Percentiles rank a stretch among this genome's conserved stretches.
Evolutionary conservation across 805 yeast species (phyloP).

Genomic region (Pichia phayaonensis): DNA sequence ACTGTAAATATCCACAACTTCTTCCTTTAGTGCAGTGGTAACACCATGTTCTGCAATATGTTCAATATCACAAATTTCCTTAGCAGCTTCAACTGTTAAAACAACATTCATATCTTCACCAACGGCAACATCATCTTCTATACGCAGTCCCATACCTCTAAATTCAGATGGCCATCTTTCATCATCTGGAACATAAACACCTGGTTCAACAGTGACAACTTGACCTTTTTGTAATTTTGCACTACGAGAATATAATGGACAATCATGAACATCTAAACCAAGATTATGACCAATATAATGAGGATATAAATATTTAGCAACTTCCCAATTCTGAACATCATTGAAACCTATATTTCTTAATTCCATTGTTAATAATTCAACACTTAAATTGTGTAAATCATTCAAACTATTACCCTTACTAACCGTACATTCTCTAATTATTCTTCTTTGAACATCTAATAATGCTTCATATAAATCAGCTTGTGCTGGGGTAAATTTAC

Average conservation of each 20-base stretch:
- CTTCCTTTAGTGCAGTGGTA: constrained; percentile 38
- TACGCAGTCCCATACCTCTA: constrained; percentile 86
- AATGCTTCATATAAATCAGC: constrained; percentile 85
- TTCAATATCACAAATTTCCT: constrained; percentile 81
- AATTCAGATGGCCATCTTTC: constrained; percentile 70
- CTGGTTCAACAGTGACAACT: constrained; percentile 94
- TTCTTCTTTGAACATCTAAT: constrained; percentile 67
- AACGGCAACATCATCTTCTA: constrained; percentile 88
- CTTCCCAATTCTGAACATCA: constrained; percentile 42
- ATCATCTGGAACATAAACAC: constrained; percentile 76
- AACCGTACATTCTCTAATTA: constrained; percentile 64
- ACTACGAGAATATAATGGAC: constrained; percentile 55
- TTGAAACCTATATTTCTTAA: constrained; percentile 67
- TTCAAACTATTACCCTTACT: constrained; percentile 47
- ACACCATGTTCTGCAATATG: constrained; percentile 53
- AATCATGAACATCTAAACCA: constrained; percentile 87
- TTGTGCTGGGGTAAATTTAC: constrained; percentile 70
- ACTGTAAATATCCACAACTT: constrained; percentile 28
- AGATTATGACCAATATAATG: constrained; percentile 94
- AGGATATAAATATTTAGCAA: constrained; percentile 62
- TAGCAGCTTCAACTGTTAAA: constrained; percentile 75
- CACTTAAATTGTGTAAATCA: constrained; percentile 69
- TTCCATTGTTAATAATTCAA: constrained; percentile 50
- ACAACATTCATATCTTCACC: constrained; percentile 49
- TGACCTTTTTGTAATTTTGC: constrained; percentile 55